Conservation (phyloP, 2,329 filamentous ascomycete genomes). For the Lojkania enalia region DNA sequence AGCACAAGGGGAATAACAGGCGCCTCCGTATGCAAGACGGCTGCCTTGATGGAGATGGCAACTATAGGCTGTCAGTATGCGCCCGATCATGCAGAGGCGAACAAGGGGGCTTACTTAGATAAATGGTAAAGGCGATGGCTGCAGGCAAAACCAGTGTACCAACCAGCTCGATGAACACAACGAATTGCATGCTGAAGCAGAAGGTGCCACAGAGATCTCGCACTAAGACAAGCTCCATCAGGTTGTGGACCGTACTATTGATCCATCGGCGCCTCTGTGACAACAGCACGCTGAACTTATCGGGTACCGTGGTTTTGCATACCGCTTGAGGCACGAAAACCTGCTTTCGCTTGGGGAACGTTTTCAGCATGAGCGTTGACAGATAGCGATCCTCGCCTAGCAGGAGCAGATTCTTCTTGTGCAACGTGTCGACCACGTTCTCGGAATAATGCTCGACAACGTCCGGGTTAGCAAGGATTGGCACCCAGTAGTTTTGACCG, state of each 20-base stretch:
- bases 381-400: conserved; percentile 94
- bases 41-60: conserved; percentile 76
- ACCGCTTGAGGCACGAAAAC: conserved; percentile 98
- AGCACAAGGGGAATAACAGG: conserved; percentile 91
- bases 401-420: conserved; percentile 94
- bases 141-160: conserved; percentile 94
- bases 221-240: conserved; percentile 96
- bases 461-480: conserved; percentile 96
- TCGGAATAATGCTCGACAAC: conserved; percentile 99
- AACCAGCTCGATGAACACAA: conserved; percentile 92
- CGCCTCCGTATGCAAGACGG: conserved; percentile 59
- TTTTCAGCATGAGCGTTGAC: conserved; percentile 96
- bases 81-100: conserved; percentile 3
- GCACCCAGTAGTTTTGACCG: conserved; percentile 98
- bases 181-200: conserved; percentile 99
- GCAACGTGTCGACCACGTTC: conserved; percentile 96
- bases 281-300: conserved; percentile 86
- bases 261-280: conserved; percentile 98
- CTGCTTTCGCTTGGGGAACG: conserved; percentile 98
- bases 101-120: conserved; percentile 71
- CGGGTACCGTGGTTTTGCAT: conserved; percentile 97
- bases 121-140: conserved; percentile 95
- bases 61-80: conserved; percentile 57
- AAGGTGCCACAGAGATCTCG: conserved; percentile 97
- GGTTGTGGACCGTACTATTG: conserved; percentile 97